Base-by-base conservation (phyloP, 768 basidiomycete genomes). In the Phaeolepiota aurea region DNA sequence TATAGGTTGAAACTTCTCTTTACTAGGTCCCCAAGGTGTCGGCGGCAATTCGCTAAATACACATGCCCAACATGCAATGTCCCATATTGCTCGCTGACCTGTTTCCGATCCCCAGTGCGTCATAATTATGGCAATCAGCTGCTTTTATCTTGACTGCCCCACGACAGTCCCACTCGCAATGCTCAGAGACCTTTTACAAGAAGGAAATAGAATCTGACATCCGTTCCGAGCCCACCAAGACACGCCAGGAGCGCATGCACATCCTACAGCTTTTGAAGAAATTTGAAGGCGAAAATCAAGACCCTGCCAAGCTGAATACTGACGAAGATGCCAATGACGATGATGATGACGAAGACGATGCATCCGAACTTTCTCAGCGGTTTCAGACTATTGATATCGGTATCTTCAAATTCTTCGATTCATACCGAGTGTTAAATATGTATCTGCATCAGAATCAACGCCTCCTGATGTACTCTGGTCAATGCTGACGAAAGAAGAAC, bases 101-200 rank as follows among this genome's bases (percentile, higher is more conserved):
- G 89, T 60, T 92, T 87, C 62, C 77, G 81, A 32, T 82, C 82
- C 20, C 65, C 76, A 60, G 84, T 83, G 58, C 45, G 72, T 55
- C 20, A 15, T 10, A 12, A 10, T 34, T 35, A 30, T 5, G 28
- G 5, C 21, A 40, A 5, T 32, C 33, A 35, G 33, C 7, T 28
- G 13, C 12, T 40, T 5, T 28, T n/a, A n/a, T n/a, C n/a, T n/a
- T n/a, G n/a, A 32, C 41, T 19, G 14, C 13, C 20, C 32, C 44
- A n/a, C 14, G 30, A 38, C 40, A 66, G 86, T 53, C 63, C 36
- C 88, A 91, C 57, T 64, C 69, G 2, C 70, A 74, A 55, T 91
- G 88, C 63, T 88, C 87, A 18, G 89, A 91, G 56, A 62, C 68
- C 0, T 92, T 92, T 56, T 90, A 89, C 58, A 77, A 77, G 48